Conservation (phyloP, 2,329 filamentous ascomycete genomes). For the Pseudogymnoascus sp. region DNA sequence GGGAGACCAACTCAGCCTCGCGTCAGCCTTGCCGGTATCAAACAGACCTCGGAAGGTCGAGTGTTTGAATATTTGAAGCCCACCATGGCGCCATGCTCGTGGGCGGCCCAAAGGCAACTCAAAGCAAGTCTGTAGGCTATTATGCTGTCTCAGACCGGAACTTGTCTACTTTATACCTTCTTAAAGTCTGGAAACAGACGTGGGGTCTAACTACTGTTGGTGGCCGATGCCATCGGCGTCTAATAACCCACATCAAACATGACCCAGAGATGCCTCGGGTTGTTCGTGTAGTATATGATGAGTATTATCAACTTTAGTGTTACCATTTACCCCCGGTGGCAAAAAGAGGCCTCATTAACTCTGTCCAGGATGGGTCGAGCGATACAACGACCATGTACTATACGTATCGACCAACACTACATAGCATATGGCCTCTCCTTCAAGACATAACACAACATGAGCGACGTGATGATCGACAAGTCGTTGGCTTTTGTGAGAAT, state of each 20-base stretch:
- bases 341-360: not conserved
- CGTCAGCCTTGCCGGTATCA: not conserved
- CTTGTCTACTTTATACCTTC: not conserved
- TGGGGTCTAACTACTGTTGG: not conserved
- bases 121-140: not conserved
- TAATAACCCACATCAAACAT: not conserved
- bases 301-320: not conserved
- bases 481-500: not conserved
- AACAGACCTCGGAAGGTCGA: not conserved
- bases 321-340: not conserved
- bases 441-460: not conserved
- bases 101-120: not conserved
- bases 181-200: not conserved
- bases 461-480: not conserved
- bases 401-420: not conserved
- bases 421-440: not conserved
- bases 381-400: not conserved
- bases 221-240: not conserved
- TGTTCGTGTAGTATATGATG: not conserved
- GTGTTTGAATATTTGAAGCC: not conserved
- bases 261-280: not conserved
- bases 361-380: not conserved
- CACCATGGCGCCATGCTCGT: not conserved
- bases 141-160: not conserved
- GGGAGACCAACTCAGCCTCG: not conserved